Evolutionary conservation across 225 moss, liverwort and hornwort species (phyloP), one percentile per base, ranked within the genome.

Genomic region (Polytrichum commune): DNA sequence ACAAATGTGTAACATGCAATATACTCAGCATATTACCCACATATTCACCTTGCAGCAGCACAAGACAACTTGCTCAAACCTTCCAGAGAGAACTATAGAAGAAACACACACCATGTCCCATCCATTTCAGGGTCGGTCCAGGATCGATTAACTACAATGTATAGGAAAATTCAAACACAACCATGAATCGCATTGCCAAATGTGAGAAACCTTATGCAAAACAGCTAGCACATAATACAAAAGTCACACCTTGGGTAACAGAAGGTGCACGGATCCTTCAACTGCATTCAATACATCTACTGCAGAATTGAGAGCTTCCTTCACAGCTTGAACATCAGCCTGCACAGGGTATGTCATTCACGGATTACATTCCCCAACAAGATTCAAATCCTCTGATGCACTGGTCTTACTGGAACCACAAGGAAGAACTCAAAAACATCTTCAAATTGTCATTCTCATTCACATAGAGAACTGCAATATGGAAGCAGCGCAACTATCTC

Each of bases 261-360:
- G 81, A 55, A 83, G 85, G 26, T 88, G 86, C 46, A 98, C 94
- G 65, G 95, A 98, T 56, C 90, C 82, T 64, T 98, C 97, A 28
- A 95, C 88, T 19, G 94, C 92, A 83, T 95, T 98, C 83, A 98
- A 84, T n/a, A 98, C 97, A 81, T 98, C 97, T 56, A 94, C 92
- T 30, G 97, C 92, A 74, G 97, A 98, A 69, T 88, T 95, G 20
- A 98, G 94, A 60, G 97, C 97, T 80, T 98, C 97, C 81, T 90
- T 95, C 62, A 98, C 95, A 69, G 94, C 94, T 77, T 95, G 92
- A 64, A 98, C 92, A 79, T 98, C 97, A 68, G 95, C 97, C 97
- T 97, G 89, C 79, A 80, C 27, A 54, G 65, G 13, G 46, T 0
- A 46, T 16, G 46, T 46, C 46, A 46, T 9, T 46, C 46, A 46